Percentiles rank a stretch among this genome's conserved stretches.
Evolutionary conservation across 768 basidiomycete species (phyloP).

Genomic region (Hypholoma fasciculare): DNA sequence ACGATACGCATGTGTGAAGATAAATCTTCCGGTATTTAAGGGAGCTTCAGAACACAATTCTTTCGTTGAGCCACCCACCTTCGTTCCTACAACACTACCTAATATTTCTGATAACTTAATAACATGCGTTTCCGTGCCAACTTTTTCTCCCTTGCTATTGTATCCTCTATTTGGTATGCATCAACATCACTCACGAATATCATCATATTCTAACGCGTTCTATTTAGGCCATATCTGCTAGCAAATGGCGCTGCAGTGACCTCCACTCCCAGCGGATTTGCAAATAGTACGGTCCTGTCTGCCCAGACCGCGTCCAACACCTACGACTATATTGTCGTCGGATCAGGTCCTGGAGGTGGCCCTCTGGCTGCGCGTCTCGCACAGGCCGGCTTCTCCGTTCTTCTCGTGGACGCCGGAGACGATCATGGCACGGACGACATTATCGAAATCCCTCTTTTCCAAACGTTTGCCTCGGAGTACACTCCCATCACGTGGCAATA

Average conservation of each 20-base stretch:
- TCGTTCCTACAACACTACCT: background rate
- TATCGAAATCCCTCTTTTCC: conserved; percentile 3
- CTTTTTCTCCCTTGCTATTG: background rate
- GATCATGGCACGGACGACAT: conserved; percentile 6
- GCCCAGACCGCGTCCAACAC: background rate
- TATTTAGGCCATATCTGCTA: background rate
- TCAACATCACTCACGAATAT: background rate
- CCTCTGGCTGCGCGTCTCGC: conserved; percentile 10
- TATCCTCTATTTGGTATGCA: background rate
- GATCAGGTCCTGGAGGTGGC: conserved; percentile 9
- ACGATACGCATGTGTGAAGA: background rate
- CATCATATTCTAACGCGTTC: background rate
- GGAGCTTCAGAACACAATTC: background rate
- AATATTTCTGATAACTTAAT: background rate
- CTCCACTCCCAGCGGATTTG: background rate
- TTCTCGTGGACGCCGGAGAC: conserved; percentile 6
- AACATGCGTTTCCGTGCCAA: background rate
- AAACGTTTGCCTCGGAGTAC: conserved; percentile 6
- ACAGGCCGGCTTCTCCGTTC: conserved; percentile 8
- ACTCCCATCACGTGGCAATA: conserved; percentile 8
- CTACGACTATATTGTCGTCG: conserved; percentile 7
- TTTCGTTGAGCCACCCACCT: background rate
- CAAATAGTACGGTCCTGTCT: background rate
- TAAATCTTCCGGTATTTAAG: background rate
- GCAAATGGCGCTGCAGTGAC: background rate